phyloP scores from a whole-genome alignment of 1,284 basidiomycete genomes.

The Fomitopsis palustris region DNA sequence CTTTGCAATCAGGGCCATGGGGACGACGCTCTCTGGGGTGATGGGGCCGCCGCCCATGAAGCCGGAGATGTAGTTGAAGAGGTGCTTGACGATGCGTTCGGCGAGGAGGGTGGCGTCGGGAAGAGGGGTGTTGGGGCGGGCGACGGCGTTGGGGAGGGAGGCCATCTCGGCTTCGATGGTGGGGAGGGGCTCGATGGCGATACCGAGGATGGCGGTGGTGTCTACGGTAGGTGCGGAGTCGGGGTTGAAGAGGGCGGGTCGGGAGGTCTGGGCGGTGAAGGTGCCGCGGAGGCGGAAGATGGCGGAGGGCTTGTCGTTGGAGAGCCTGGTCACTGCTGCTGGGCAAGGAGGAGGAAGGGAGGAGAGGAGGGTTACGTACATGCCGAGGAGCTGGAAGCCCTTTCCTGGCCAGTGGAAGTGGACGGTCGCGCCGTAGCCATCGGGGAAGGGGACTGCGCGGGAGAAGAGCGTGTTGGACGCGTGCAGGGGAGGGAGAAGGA shows the following conservation, averaged over 20 bases:
- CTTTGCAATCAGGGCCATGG: conserved; percentile 70
- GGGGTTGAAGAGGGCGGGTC: conserved; percentile 50
- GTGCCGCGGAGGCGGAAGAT: conserved; percentile 83
- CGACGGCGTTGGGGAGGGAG: conserved; percentile 37
- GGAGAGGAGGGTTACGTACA: conserved; percentile 49
- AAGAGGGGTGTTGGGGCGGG: conserved; percentile 13
- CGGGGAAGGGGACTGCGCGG: conserved; percentile 73
- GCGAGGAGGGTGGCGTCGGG: conserved; percentile 45
- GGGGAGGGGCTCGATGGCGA: conserved; percentile 65
- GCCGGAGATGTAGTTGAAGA: conserved; percentile 83
- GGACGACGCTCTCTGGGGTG: conserved; percentile 64
- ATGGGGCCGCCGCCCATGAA: conserved; percentile 56
- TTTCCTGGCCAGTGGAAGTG: conserved; percentile 89
- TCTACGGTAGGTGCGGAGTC: conserved; percentile 35
- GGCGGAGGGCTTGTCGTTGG: conserved; percentile 88
- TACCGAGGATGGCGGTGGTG: conserved; percentile 68
- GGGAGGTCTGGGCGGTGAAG: conserved; percentile 46
- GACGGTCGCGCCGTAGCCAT: conserved; percentile 86
- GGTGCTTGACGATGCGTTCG: conserved; percentile 68
- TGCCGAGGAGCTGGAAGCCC: conserved; percentile 85
- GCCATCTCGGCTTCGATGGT: conserved; percentile 54
- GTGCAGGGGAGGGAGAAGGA: background rate
- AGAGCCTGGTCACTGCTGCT: conserved; percentile 54
- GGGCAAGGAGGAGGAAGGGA: background rate
- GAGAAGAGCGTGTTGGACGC: background rate